These are phyloP conservation scores for Bryum argenteum DNA, from an alignment of 225 moss, liverwort and hornwort species.

Conservation along the genomic window DNA sequence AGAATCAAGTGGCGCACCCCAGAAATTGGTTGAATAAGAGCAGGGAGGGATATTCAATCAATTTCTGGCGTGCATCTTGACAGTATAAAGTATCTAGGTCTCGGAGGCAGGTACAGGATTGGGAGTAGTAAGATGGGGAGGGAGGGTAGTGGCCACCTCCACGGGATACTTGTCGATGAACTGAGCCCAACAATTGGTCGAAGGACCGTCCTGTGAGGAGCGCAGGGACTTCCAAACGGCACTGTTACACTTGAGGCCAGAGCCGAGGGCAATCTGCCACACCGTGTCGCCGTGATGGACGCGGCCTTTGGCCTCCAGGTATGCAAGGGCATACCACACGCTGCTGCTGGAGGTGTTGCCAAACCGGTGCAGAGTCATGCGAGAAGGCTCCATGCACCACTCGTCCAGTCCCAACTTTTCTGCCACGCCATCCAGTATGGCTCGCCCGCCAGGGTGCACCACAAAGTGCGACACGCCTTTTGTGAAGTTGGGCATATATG, in stretches of 20 bases:
- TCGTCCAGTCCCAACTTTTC: slow-evolving; percentile 35
- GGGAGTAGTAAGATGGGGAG: slow-evolving; percentile 6
- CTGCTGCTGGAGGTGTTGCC: slow-evolving; percentile 57
- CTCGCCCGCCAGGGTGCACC: slow-evolving; percentile 50
- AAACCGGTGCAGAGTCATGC: slow-evolving; percentile 57
- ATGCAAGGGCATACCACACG: slow-evolving; percentile 56
- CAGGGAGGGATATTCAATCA: slow-evolving; percentile 4
- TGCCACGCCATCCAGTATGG: slow-evolving; percentile 44
- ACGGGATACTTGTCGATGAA: slow-evolving; percentile 43
- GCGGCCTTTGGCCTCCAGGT: slow-evolving; percentile 48
- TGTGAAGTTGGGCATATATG: slow-evolving; percentile 47
- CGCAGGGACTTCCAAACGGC: slow-evolving; percentile 53
- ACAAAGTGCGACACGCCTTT: slow-evolving; percentile 46
- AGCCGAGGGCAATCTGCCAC: slow-evolving; percentile 54
- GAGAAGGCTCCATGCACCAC: slow-evolving; percentile 54
- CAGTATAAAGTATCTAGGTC: slow-evolving; percentile 7
- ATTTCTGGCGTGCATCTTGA: slow-evolving; percentile 14
- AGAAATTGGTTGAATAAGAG: slow-evolving; percentile 21
- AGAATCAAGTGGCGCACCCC: slow-evolving; percentile 23
- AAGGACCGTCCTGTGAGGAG: slow-evolving; percentile 39
- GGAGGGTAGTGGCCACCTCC: slow-evolving; percentile 18
- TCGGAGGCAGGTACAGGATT: slow-evolving; percentile 16
- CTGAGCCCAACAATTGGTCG: slow-evolving; percentile 39
- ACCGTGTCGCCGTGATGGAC: slow-evolving; percentile 42
- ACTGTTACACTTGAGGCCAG: slow-evolving; percentile 52